phyloP scores from a whole-genome alignment of 257 asterid species.

The Gardenia jasminoides region DNA sequence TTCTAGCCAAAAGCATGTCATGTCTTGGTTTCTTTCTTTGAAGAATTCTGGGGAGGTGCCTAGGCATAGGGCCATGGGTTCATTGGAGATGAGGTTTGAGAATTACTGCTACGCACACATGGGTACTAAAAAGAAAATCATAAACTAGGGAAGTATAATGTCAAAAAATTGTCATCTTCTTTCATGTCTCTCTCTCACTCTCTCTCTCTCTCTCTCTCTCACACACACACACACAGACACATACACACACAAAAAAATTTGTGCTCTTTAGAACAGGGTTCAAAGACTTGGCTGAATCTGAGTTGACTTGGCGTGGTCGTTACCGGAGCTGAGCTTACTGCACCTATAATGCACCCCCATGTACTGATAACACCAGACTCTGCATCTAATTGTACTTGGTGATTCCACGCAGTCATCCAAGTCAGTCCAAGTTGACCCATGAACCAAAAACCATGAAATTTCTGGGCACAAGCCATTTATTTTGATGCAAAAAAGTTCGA shows the following conservation, averaged over 20 bases:
- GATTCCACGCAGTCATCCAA: too few species aligned
- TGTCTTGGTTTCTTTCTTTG: background rate
- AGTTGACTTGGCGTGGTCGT: background rate
- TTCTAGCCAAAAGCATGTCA: background rate
- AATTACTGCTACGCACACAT: background rate
- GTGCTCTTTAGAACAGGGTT: background rate
- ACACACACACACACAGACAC: too few species aligned
- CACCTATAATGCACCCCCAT: background rate
- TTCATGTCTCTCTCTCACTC: background rate
- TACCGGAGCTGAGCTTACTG: background rate
- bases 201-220: background rate
- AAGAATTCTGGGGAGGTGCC: background rate
- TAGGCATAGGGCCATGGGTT: background rate
- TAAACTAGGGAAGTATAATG: background rate
- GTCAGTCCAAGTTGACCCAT: background rate
- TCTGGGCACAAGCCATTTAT: background rate
- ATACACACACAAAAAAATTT: too few species aligned
- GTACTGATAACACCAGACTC: background rate
- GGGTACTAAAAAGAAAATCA: background rate
- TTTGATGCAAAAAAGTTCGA: background rate
- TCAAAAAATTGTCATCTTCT: background rate
- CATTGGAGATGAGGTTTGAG: background rate
- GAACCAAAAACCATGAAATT: background rate
- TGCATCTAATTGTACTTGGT: background rate
- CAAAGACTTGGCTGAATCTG: background rate